Evolutionary conservation across 202 grass and related monocot species (phyloP).

Genomic region (Schoenoplectus tabernaemontani): DNA sequence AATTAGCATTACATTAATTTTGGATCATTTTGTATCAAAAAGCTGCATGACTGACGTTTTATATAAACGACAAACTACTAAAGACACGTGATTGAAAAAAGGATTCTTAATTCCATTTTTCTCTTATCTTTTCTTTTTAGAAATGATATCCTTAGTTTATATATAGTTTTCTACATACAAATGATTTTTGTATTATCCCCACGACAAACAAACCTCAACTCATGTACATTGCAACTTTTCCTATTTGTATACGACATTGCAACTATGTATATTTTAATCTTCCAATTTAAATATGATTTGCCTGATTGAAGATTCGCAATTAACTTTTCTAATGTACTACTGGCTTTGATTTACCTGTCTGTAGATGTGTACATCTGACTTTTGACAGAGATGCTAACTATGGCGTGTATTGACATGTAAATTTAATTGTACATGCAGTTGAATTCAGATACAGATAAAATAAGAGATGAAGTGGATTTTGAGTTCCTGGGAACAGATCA

Average conservation of each 20-base stretch:
- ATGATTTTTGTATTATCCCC: not conserved
- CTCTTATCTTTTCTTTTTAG: not conserved
- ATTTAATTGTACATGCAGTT: slow-evolving; percentile 21
- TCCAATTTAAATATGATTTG: too few relatives aligned
- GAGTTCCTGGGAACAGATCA: slow-evolving; percentile 41
- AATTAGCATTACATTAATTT: not conserved
- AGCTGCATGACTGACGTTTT: not conserved
- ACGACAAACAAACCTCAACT: too few relatives aligned
- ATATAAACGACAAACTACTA: not conserved
- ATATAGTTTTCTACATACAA: not conserved
- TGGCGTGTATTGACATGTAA: too few relatives aligned
- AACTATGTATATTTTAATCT: too few relatives aligned
- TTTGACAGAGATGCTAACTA: too few relatives aligned
- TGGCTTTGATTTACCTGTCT: too few relatives aligned
- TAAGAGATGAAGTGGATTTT: slow-evolving; percentile 35
- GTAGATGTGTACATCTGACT: too few relatives aligned
- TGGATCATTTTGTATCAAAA: not conserved
- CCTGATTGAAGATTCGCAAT: too few relatives aligned
- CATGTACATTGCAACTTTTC: not conserved
- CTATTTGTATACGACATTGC: too few relatives aligned
- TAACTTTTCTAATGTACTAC: not conserved
- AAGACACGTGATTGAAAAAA: slow-evolving; percentile 5
- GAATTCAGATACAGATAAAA: slow-evolving; percentile 25
- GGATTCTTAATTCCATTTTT: not conserved
- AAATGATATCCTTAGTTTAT: too few relatives aligned